Percentiles rank a stretch among this genome's conserved stretches.
Conservation (phyloP, 176 grass and related monocot genomes). For the Tillandsia leiboldiana region DNA sequence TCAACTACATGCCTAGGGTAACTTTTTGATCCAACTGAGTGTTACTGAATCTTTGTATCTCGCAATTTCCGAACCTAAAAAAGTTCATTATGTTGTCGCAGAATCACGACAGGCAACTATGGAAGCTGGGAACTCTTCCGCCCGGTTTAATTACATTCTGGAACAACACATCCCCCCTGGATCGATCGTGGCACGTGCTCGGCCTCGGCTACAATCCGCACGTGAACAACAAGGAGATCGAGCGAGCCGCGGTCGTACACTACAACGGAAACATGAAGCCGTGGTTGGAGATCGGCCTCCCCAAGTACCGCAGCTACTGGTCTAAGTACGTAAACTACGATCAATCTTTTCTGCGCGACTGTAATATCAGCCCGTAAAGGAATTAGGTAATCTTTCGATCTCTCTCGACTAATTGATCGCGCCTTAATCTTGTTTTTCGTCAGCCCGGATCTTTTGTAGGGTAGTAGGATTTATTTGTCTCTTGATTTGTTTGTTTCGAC, state of each 20-base stretch:
- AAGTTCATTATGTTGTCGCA: neutral
- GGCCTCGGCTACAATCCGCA: slow-evolving; percentile 10
- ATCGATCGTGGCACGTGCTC: slow-evolving; percentile 10
- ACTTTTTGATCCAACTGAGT: no score
- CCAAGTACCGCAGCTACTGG: slow-evolving; percentile 5
- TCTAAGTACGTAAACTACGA: slow-evolving; percentile 10
- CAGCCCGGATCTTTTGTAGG: neutral
- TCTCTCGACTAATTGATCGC: neutral
- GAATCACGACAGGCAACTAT: slow-evolving; percentile 4
- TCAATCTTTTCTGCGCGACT: neutral
- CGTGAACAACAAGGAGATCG: neutral
- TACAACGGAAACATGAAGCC: slow-evolving; percentile 16
- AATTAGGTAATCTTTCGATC: neutral
- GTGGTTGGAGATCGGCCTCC: slow-evolving; percentile 9
- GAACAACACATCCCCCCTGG: neutral
- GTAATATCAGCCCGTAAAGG: slow-evolving; percentile 1
- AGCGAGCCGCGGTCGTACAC: slow-evolving; percentile 7
- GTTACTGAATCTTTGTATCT: neutral
- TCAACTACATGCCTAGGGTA: no score
- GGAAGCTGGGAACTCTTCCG: slow-evolving; percentile 10
- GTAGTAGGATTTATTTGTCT: neutral
- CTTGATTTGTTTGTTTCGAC: neutral
- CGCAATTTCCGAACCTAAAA: neutral
- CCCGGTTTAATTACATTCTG: slow-evolving; percentile 11
- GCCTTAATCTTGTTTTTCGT: neutral